These are phyloP conservation scores for Trichoderma guizhouense DNA, from an alignment of 2,329 filamentous ascomycete species.

Conservation along the genomic window DNA sequence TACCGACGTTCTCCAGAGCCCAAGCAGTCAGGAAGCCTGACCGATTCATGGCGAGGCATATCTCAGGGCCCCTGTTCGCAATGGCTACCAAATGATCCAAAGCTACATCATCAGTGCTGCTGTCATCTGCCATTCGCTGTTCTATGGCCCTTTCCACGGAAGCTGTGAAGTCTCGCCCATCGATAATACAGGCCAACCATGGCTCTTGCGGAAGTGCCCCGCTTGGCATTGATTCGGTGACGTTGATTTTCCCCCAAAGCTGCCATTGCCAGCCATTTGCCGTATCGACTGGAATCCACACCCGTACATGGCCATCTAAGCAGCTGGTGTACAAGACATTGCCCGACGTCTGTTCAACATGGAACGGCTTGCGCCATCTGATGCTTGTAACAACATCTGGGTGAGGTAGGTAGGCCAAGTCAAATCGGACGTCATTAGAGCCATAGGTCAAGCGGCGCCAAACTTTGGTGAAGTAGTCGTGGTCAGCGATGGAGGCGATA, in stretches of 20 bases:
- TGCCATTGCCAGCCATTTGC: conserved; percentile 69
- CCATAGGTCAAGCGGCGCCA: conserved; percentile 88
- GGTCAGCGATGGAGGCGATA: conserved; percentile 74
- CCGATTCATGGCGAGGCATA: conserved; percentile 83
- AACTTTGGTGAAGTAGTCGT: conserved; percentile 84
- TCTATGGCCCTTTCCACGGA: conserved; percentile 76
- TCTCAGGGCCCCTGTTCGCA: conserved; percentile 79
- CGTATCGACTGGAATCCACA: conserved; percentile 78
- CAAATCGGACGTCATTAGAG: conserved; percentile 78
- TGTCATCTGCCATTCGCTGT: conserved; percentile 49
- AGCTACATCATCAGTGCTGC: conserved; percentile 64
- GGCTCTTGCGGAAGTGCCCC: conserved; percentile 25
- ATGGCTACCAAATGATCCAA: conserved; percentile 83
- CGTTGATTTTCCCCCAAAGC: conserved; percentile 77
- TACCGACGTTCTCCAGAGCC: conserved; percentile 83
- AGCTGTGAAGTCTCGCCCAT: conserved; percentile 73
- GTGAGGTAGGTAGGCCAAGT: conserved; percentile 87
- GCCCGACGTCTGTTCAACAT: conserved; percentile 73
- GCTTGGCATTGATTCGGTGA: conserved; percentile 64
- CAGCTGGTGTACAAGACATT: conserved; percentile 91
- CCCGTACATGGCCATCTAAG: conserved; percentile 71
- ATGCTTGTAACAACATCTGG: conserved; percentile 74
- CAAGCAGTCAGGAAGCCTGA: conserved; percentile 84
- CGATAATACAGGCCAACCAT: conserved; percentile 68
- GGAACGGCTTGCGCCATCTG: conserved; percentile 78